Base-by-base conservation (phyloP, 2,329 filamentous ascomycete genomes). In the Paraconiothyrium brasiliense region DNA sequence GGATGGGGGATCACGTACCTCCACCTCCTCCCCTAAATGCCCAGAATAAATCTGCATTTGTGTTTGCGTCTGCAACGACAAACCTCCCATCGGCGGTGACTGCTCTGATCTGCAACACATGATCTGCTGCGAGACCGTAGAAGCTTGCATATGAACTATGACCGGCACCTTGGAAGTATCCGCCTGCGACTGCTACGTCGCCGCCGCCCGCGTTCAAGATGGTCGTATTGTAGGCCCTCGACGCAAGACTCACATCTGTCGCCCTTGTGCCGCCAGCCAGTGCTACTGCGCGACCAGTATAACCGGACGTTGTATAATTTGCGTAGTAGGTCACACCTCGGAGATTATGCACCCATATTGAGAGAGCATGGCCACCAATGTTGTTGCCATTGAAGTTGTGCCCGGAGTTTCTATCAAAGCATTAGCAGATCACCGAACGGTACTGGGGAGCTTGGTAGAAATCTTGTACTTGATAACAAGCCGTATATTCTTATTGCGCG, bases 181-280 rank as follows among this genome's bases (percentile, higher is more conserved):
- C 79, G 3, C 78, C 70, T 10, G 66, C 80, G 69, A 84, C 76
- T 13, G 85, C 85, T 14, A 88, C 84, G 2, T 80, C 83, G 48
- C 57, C 41, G 68, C 85, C 85, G n/a, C 85, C 83, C 2, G 86
- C 86, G 13, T 82, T 82, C 2, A 87, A 79, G 0, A 86, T 79
- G 0, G 77, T 82, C 46, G 84, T 77, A 0, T 82, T 82, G 22
- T 80, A 64, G 5, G 73, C 65, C 9, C 81, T 66, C 10, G 83
- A 84, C 13, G 79, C 78, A 20, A 76, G 72, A 59, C 84, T 84
- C 0, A 84, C 67, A 61, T 88, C 85, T 16, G 67, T 74, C 2
- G 81, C 81, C 57, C 84, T 78, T 8, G 86, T 80, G 39, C 85
- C 86, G 3, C 84, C 80, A 1, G 82, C 84, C 14, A 86, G 76